Base-by-base conservation (phyloP, 805 yeast species). In the Teunomyces pallodes region DNA sequence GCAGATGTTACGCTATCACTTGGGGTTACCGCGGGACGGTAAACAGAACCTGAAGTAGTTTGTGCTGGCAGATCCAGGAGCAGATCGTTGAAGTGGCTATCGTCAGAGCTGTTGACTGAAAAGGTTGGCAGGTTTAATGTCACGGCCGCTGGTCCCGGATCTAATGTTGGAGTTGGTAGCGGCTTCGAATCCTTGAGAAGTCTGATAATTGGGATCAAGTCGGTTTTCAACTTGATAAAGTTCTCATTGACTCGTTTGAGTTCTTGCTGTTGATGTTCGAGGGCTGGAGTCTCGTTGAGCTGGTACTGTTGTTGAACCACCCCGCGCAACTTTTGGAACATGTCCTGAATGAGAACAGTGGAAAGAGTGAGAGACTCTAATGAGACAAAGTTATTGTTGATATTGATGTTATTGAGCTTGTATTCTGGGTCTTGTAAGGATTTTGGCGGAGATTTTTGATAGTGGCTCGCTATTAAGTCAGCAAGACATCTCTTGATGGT, bases 171-270 rank as follows among this genome's bases (percentile, higher is more conserved):
- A 0, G 86, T 80, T 0, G 90, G 90, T 45, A 85, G 69, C 4
- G 89, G 90, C 56, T 81, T 77, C 53, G 79, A 66, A 62, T 86
- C 90, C 57, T 86, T 86, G 41, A 79, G 70, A 43, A 79, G 69
- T 48, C 84, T 75, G 47, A 83, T 74, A 6, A 84, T 74, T 1
- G 90, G 91, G 36, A 82, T 67, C 54, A 86, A 65, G 51, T 86
- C 91, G 40, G 83, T 81, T 45, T 85, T 74, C 52, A 86, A 70
- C 56, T 80, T 74, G 41, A 70, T 66, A 59, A 83, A 79, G 56
- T 76, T 78, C 20, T 83, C 87, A 45, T 69, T 68, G 43, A 86
- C 70, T 50, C 65, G 68, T 50, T 70, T 71, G 47, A 71, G 51
- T 32, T 73, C 76, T 28, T 52, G 58, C 35, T 46, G 51, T 17